phyloP scores from a whole-genome alignment of 495 filamentous ascomycete genomes.

The Lasiosphaeria ovina region DNA sequence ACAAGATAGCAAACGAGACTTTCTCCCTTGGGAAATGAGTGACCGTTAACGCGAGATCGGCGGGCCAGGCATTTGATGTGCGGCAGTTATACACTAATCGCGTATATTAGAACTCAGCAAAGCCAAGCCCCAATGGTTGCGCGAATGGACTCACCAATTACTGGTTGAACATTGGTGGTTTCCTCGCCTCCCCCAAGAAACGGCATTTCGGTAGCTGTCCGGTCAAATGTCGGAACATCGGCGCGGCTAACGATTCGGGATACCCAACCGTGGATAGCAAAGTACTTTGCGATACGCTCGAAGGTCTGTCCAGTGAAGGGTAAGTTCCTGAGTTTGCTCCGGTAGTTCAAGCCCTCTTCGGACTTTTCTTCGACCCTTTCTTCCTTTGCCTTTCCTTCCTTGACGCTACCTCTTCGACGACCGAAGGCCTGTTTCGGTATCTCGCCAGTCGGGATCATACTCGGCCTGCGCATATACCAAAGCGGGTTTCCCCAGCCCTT shows the following conservation, averaged over 20 bases:
- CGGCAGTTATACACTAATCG: slow-evolving; percentile 30
- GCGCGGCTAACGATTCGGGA: slow-evolving; percentile 19
- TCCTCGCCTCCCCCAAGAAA: slow-evolving; percentile 10
- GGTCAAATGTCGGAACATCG: slow-evolving; percentile 19
- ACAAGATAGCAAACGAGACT: slow-evolving; percentile 28
- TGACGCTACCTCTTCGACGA: too few species aligned
- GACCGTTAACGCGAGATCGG: slow-evolving; percentile 30
- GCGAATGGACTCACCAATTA: too few species aligned
- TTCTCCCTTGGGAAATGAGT: slow-evolving; percentile 29
- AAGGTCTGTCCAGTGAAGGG: slow-evolving; percentile 17
- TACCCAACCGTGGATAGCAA: slow-evolving; percentile 21
- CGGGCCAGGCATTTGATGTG: slow-evolving; percentile 29
- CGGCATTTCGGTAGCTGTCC: slow-evolving; percentile 13
- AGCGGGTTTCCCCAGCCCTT: too few species aligned
- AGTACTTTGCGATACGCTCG: slow-evolving; percentile 11
- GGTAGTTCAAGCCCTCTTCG: too few species aligned
- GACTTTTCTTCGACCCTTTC: background rate
- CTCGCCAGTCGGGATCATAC: too few species aligned
- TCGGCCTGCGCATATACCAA: too few species aligned
- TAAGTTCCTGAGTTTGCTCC: slow-evolving; percentile 10
- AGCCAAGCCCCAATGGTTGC: too few species aligned
- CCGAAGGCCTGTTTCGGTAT: too few species aligned
- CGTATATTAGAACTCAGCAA: background rate
- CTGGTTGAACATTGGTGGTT: background rate
- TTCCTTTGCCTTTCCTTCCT: background rate